Conservation (phyloP, 768 basidiomycete genomes). For the Boletus coccyginus region DNA sequence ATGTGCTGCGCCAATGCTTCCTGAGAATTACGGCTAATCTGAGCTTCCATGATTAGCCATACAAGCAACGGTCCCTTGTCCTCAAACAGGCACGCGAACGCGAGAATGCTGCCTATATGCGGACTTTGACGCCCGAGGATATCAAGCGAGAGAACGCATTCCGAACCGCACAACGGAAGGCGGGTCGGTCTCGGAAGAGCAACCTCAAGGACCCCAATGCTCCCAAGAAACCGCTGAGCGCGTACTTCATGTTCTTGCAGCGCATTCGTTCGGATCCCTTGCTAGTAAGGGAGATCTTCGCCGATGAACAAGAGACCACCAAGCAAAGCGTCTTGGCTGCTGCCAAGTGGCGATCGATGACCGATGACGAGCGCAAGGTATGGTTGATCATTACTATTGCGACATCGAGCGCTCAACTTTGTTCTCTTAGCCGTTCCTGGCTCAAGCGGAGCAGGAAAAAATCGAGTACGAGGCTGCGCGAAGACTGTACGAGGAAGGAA, state of each 20-base stretch:
- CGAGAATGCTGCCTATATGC: constrained; percentile 82
- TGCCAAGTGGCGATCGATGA: constrained; percentile 90
- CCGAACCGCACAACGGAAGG: constrained; percentile 88
- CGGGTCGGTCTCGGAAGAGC: constrained; percentile 87
- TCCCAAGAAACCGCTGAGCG: constrained; percentile 91
- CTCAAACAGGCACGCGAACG: constrained; percentile 84
- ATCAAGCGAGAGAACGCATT: constrained; percentile 92
- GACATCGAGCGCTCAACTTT: constrained; percentile 13
- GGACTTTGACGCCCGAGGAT: constrained; percentile 86
- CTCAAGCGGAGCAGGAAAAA: constrained; percentile 94
- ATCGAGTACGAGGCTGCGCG: constrained; percentile 87
- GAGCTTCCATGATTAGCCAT: constrained; percentile 53
- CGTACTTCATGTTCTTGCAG: constrained; percentile 95
- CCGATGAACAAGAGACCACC: constrained; percentile 89
- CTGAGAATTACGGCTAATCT: constrained; percentile 23
- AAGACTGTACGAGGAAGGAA: constrained; percentile 83
- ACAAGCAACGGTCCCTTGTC: constrained; percentile 78
- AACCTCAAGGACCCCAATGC: constrained; percentile 98
- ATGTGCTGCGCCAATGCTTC: constrained; percentile 27
- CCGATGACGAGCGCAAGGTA: constrained; percentile 91
- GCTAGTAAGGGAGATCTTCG: constrained; percentile 80
- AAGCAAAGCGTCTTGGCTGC: constrained; percentile 94
- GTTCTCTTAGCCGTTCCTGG: constrained; percentile 73
- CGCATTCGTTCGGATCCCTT: constrained; percentile 77
- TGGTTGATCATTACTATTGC: constrained; percentile 20